Evolutionary conservation across 306 rosid species (phyloP).

Genomic region (Quercus berberidifolia): DNA sequence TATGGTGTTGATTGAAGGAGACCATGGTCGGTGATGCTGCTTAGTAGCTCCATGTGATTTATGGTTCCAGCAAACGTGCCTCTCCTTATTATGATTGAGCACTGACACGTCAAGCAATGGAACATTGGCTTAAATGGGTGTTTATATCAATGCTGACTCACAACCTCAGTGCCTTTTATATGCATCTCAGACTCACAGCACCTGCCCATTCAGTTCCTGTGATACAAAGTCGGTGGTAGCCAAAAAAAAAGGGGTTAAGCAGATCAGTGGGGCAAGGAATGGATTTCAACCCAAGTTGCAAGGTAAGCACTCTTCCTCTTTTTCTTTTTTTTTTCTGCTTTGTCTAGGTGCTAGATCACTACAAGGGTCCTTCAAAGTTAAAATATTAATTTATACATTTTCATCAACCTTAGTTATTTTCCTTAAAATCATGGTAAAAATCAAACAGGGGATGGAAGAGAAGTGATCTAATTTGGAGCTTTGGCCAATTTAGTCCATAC

Average conservation of each 20-base stretch:
- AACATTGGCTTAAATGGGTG: background rate
- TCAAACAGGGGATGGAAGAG: background rate
- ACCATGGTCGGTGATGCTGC: too few relatives aligned
- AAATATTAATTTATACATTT: background rate
- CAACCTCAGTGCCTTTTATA: background rate
- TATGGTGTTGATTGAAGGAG: too few relatives aligned
- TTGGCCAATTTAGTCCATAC: background rate
- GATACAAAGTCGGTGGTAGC: constrained; percentile 11
- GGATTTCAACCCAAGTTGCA: constrained; percentile 50
- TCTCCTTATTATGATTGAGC: too few relatives aligned
- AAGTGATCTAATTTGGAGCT: background rate
- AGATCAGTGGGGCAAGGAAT: constrained; percentile 21
- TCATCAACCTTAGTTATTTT: background rate
- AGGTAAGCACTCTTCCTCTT: constrained; percentile 38
- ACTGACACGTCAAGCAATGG: too few relatives aligned
- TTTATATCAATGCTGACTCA: constrained; percentile 24
- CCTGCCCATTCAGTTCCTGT: background rate
- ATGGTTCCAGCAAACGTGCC: background rate
- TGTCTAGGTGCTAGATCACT: background rate
- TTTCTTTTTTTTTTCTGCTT: background rate
- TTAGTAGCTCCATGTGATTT: background rate
- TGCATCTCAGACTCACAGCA: background rate
- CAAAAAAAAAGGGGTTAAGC: background rate
- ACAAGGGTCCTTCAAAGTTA: background rate
- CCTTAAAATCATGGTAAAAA: background rate